phyloP scores from a whole-genome alignment of 352 stramenopile species.

The Phytophthora pini region DNA sequence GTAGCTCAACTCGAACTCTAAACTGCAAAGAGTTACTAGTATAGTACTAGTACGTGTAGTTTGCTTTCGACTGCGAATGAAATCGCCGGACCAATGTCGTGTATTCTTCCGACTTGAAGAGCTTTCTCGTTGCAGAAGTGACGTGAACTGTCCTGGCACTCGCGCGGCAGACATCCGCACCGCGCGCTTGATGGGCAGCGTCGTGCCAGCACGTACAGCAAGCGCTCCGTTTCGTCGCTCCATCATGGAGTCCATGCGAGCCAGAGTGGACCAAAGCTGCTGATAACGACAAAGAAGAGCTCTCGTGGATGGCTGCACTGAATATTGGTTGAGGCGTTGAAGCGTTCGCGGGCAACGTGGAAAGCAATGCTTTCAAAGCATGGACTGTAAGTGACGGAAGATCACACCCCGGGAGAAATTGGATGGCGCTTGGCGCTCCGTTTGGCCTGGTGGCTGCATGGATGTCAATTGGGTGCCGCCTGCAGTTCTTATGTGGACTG shows the following conservation, averaged over 20 bases:
- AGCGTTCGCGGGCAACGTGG: neutral
- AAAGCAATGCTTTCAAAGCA: neutral
- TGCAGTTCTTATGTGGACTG: too few species aligned
- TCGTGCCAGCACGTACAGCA: conserved; percentile 1
- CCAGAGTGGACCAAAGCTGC: conserved; percentile 27
- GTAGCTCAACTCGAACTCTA: neutral
- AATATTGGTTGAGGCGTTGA: conserved; percentile 9
- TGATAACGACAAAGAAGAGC: conserved; percentile 29
- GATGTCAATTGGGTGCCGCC: neutral
- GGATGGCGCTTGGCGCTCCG: neutral
- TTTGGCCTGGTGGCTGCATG: neutral
- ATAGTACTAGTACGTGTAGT: neutral
- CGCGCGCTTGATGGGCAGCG: conserved; percentile 17
- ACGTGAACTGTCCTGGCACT: conserved; percentile 20
- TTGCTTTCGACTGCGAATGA: conserved; percentile 7
- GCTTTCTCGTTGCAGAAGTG: conserved; percentile 3
- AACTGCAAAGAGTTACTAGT: conserved; percentile 8
- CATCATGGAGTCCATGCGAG: neutral
- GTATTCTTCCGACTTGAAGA: conserved; percentile 7
- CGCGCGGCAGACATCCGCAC: conserved; percentile 24
- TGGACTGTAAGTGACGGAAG: conserved; percentile 7
- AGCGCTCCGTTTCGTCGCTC: neutral
- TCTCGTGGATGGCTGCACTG: conserved; percentile 12
- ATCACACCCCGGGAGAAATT: conserved; percentile 16
- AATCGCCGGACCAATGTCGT: neutral